Conservation (phyloP, 495 filamentous ascomycete genomes). For the Lophiostoma macrostomum region DNA sequence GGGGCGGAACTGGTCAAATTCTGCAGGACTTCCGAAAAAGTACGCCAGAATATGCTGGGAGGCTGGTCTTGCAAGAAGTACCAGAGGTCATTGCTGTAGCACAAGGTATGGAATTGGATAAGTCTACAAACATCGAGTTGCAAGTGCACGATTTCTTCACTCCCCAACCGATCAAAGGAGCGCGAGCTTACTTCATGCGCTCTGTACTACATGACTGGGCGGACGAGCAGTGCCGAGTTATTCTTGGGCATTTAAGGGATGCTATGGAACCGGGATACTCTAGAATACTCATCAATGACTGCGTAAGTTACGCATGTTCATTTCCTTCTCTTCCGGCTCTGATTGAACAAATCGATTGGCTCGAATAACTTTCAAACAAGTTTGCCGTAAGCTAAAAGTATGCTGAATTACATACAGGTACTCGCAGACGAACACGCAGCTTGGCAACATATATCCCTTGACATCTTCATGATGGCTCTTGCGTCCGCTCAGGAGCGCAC, state of each 20-base stretch:
- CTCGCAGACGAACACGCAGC: constrained; percentile 7
- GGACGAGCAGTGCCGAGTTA: constrained; percentile 1
- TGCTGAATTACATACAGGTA: background rate
- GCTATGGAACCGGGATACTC: constrained; percentile 6
- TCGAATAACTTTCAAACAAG: too few species aligned
- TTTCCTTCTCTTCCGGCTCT: too few species aligned
- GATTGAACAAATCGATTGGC: too few species aligned
- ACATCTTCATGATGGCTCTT: constrained; percentile 7
- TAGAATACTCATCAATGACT: constrained; percentile 7
- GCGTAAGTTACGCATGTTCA: too few species aligned
- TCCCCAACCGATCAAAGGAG: constrained; percentile 2
- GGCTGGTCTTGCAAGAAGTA: constrained; percentile 3
- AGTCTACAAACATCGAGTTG: constrained; percentile 4
- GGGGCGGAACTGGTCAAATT: constrained; percentile 1
- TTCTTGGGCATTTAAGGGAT: constrained; percentile 3
- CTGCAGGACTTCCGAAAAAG: background rate
- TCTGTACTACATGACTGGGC: constrained; percentile 8
- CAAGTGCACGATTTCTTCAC: constrained; percentile 7
- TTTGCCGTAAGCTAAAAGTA: too few species aligned
- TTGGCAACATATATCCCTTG: constrained; percentile 5
- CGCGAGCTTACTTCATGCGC: constrained; percentile 10
- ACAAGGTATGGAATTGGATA: background rate
- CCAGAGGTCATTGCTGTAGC: constrained; percentile 1
- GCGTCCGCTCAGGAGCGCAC: constrained; percentile 5
- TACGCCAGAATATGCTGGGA: background rate